Percentiles rank a stretch among this genome's conserved stretches.
Evolutionary conservation across 441 rosid genomes (phyloP).

Genomic region (Macaranga tanarius): DNA sequence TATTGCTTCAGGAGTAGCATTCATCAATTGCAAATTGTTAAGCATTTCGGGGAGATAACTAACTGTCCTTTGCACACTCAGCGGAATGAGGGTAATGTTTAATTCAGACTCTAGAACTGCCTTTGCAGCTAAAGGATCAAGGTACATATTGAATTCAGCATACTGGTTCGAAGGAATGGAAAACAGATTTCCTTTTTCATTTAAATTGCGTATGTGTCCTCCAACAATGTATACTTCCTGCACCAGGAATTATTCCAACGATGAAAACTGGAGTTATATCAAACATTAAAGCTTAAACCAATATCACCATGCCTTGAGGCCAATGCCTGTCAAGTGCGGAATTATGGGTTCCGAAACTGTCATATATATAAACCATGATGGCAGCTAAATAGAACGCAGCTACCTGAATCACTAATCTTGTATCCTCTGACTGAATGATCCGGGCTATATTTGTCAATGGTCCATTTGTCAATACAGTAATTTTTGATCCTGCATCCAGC

Average conservation of each 20-base stretch:
- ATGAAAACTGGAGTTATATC: background rate
- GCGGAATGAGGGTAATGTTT: conserved; percentile 32
- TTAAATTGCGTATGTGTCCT: conserved; percentile 15
- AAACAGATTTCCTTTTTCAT: conserved; percentile 29
- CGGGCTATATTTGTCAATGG: conserved; percentile 11
- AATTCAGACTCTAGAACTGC: conserved; percentile 22
- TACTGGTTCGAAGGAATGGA: conserved; percentile 30
- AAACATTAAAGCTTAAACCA: too few species aligned
- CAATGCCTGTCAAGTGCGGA: too few species aligned
- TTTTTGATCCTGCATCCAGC: conserved; percentile 3
- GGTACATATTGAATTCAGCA: conserved; percentile 35
- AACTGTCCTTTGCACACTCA: conserved; percentile 26
- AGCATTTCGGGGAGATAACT: conserved; percentile 25
- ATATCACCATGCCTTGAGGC: too few species aligned
- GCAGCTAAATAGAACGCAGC: too few species aligned
- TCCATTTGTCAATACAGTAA: conserved; percentile 16
- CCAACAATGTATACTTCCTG: conserved; percentile 29
- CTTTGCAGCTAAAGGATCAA: conserved; percentile 38
- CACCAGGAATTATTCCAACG: conserved; percentile 4
- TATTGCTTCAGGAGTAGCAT: conserved; percentile 22
- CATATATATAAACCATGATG: too few species aligned
- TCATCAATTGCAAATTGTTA: background rate
- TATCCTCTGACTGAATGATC: background rate
- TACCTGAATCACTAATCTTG: background rate
- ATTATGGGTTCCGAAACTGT: too few species aligned